Conservation (phyloP, 2,329 filamentous ascomycete genomes). For the Ceratocystis papillata region DNA sequence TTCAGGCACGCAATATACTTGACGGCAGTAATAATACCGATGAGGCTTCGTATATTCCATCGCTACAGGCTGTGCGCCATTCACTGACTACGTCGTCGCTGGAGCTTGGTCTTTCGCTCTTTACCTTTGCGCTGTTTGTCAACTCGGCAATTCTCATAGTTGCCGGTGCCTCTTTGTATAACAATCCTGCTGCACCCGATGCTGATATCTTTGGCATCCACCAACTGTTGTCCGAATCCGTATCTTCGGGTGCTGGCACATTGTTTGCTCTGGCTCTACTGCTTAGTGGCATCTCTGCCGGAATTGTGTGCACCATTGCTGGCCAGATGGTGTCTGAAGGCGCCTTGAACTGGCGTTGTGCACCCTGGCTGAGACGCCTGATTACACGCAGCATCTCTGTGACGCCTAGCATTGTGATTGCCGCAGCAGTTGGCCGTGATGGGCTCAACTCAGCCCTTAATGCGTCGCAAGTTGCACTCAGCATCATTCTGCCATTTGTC, state of each 20-base stretch:
- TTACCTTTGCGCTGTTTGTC: constrained; percentile 75
- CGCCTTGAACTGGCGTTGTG: constrained; percentile 61
- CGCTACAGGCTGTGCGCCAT: constrained; percentile 58
- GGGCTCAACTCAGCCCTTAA: constrained; percentile 64
- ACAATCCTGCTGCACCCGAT: constrained; percentile 47
- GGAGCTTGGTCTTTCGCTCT: constrained; percentile 61
- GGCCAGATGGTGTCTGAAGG: constrained; percentile 85
- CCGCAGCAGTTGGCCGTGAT: constrained; percentile 60
- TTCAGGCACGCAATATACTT: constrained; percentile 15
- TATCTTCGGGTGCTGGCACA: constrained; percentile 65
- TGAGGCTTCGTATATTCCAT: constrained; percentile 57
- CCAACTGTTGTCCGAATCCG: constrained; percentile 53
- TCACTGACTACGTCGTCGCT: constrained; percentile 63
- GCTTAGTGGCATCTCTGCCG: constrained; percentile 68
- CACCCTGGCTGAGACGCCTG: constrained; percentile 68
- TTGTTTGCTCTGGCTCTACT: constrained; percentile 76
- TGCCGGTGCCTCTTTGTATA: constrained; percentile 64
- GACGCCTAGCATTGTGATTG: constrained; percentile 71
- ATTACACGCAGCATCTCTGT: constrained; percentile 72
- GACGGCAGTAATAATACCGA: constrained; percentile 31
- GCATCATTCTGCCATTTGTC: constrained; percentile 71
- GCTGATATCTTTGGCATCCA: constrained; percentile 81
- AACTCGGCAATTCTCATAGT: constrained; percentile 76
- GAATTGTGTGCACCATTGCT: constrained; percentile 79
- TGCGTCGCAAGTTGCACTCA: constrained; percentile 66